Conservation (phyloP, 2,329 filamentous ascomycete genomes). For the Nannizzia gypsea region DNA sequence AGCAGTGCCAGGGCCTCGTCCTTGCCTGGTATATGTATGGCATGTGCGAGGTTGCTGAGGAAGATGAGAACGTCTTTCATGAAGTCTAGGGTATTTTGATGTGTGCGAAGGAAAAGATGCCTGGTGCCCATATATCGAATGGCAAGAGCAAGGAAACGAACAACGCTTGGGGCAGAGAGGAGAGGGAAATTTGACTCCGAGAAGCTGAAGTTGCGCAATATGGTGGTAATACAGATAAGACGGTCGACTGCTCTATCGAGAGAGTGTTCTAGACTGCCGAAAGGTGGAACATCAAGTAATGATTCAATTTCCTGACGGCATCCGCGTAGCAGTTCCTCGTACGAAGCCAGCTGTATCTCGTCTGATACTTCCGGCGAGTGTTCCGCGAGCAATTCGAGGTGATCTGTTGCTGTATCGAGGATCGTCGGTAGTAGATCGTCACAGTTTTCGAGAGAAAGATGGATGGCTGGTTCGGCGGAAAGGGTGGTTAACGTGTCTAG, state of each 20-base stretch:
- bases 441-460: conserved; percentile 60
- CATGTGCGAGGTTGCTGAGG: conserved; percentile 75
- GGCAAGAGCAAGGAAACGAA: conserved; percentile 72
- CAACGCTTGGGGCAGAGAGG: conserved; percentile 63
- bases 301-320: conserved; percentile 61
- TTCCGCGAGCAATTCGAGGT: conserved; percentile 72
- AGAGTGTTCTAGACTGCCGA: conserved; percentile 67
- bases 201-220: conserved; percentile 87
- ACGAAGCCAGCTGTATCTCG: conserved; percentile 67
- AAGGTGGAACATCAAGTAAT: conserved; percentile 58
- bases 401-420: conserved; percentile 81
- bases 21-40: conserved; percentile 67
- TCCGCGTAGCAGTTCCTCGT: conserved; percentile 77
- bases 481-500: conserved; percentile 70
- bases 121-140: conserved; percentile 82
- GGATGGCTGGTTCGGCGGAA: conserved; percentile 51
- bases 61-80: conserved; percentile 92
- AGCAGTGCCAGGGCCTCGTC: conserved; percentile 80
- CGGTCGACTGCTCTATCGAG: conserved; percentile 78
- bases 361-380: conserved; percentile 77
- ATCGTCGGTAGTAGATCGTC: conserved; percentile 82
- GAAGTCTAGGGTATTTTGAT: conserved; percentile 81
- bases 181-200: conserved; percentile 61
- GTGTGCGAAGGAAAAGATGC: conserved; percentile 69
- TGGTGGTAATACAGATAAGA: conserved; percentile 80